Evolutionary conservation across 345 rosid genomes (phyloP).

Genomic region (Melaleuca alternifolia): DNA sequence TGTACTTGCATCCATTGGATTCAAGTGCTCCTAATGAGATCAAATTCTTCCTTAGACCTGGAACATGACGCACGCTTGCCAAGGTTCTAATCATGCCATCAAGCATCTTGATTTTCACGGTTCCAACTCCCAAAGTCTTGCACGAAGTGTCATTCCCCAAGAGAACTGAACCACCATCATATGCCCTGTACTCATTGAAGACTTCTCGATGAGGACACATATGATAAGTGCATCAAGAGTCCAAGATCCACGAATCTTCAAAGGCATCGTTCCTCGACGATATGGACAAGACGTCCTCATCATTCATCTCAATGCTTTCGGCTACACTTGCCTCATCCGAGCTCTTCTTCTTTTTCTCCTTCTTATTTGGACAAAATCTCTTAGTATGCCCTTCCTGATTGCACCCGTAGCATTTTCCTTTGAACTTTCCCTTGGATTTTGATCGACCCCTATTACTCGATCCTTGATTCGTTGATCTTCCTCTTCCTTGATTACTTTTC

Average conservation of each 20-base stretch:
- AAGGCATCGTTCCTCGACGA: background rate
- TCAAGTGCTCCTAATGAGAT: too few relatives aligned
- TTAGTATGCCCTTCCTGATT: background rate
- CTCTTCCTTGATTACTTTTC: background rate
- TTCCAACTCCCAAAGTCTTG: background rate
- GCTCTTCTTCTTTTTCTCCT: background rate
- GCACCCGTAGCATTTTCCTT: background rate
- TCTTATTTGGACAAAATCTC: background rate
- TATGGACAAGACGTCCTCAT: background rate
- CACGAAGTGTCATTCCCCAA: background rate
- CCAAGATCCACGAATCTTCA: background rate
- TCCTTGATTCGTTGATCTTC: background rate
- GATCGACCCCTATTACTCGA: rapidly evolving
- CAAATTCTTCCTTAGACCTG: too few relatives aligned
- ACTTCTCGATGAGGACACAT: background rate
- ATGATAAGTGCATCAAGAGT: background rate
- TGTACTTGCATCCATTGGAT: too few relatives aligned
- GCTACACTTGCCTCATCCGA: background rate
- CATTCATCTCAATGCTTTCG: background rate
- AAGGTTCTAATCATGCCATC: background rate
- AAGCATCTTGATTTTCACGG: background rate
- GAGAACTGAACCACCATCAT: background rate
- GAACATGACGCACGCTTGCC: background rate
- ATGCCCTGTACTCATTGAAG: background rate
- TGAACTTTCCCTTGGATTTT: background rate